A percentile compares a stretch with the other conserved stretches of the same genome.
Conservation (phyloP, 805 yeast genomes). For the Metschnikowia sp. region DNA sequence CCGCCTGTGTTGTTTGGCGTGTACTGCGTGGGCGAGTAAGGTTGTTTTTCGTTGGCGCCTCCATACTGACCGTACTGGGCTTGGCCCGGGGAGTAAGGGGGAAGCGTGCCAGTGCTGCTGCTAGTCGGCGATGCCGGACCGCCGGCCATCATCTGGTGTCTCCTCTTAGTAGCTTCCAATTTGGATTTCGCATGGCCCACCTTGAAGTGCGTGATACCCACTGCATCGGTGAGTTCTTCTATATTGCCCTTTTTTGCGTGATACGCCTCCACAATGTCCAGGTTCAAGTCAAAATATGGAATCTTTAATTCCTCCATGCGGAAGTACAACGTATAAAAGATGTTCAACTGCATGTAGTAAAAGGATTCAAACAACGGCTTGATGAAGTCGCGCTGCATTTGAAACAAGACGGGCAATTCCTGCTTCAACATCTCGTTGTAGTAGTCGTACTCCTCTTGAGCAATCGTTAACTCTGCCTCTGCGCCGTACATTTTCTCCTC, state of each 20-base stretch:
- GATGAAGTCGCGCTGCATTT: slow-evolving; percentile 86
- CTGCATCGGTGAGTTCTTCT: slow-evolving; percentile 83
- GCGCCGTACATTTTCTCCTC: slow-evolving; percentile 88
- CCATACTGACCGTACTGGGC: slow-evolving; percentile 16
- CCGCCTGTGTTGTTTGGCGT: slow-evolving; percentile 9
- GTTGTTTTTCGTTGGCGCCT: slow-evolving; percentile 13
- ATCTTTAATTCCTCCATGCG: slow-evolving; percentile 95
- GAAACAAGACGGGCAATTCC: slow-evolving; percentile 85
- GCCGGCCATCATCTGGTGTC: slow-evolving; percentile 52
- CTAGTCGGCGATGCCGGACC: slow-evolving; percentile 21
- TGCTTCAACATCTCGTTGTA: slow-evolving; percentile 91
- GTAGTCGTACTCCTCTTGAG: slow-evolving; percentile 94
- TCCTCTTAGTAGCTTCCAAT: slow-evolving; percentile 76
- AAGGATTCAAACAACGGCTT: slow-evolving; percentile 90
- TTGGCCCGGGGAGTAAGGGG: slow-evolving; percentile 37
- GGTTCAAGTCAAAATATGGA: slow-evolving; percentile 85
- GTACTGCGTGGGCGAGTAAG: slow-evolving; percentile 3
- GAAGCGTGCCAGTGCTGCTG: slow-evolving; percentile 25
- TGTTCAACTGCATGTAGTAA: slow-evolving; percentile 96
- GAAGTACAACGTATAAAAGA: slow-evolving; percentile 86
- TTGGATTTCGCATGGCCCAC: slow-evolving; percentile 83
- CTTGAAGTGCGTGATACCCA: slow-evolving; percentile 88
- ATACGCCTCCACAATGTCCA: slow-evolving; percentile 83
- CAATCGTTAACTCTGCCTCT: slow-evolving; percentile 84
- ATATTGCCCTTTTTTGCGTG: slow-evolving; percentile 80